Evolutionary conservation across 1,284 basidiomycete genomes (phyloP).

Genomic region (Leccinum solheimii): DNA sequence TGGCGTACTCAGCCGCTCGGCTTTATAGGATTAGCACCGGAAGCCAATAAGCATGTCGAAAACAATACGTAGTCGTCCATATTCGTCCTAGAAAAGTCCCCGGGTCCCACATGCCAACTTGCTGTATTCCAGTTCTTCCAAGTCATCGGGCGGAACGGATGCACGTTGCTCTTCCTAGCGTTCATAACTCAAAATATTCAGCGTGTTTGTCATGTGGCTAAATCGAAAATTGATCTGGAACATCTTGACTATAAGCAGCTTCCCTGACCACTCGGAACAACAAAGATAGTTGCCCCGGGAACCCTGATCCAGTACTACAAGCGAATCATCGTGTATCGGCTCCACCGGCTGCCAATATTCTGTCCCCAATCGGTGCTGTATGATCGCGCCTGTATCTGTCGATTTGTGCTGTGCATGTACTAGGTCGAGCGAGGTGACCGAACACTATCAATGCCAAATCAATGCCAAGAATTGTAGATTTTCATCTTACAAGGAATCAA

Average conservation of each 20-base stretch:
- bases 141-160: conserved; percentile 11
- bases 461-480: not conserved
- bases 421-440: not conserved
- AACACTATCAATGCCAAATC: conserved; percentile 5
- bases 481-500: conserved; percentile 3
- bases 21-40: conserved; percentile 33
- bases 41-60: conserved; percentile 28
- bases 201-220: conserved; percentile 36
- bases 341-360: conserved; percentile 21
- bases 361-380: conserved; percentile 9
- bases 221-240: conserved; percentile 23
- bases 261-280: conserved; percentile 30
- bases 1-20: conserved; percentile 9
- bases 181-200: conserved; percentile 20
- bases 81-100: conserved; percentile 28
- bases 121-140: conserved; percentile 28
- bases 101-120: conserved; percentile 29
- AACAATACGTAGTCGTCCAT: conserved; percentile 33
- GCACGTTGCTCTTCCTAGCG: conserved; percentile 23
- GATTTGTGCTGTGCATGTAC: conserved; percentile 2
- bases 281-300: conserved; percentile 26
- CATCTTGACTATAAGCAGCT: conserved; percentile 26
- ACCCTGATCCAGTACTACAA: conserved; percentile 24
- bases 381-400: conserved; percentile 10
- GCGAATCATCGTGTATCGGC: conserved; percentile 22